A percentile compares a stretch with the other conserved stretches of the same genome.
These are phyloP conservation scores for Fusarium sp. DNA, from an alignment of 2,329 filamentous ascomycete species.

Conservation along the genomic window DNA sequence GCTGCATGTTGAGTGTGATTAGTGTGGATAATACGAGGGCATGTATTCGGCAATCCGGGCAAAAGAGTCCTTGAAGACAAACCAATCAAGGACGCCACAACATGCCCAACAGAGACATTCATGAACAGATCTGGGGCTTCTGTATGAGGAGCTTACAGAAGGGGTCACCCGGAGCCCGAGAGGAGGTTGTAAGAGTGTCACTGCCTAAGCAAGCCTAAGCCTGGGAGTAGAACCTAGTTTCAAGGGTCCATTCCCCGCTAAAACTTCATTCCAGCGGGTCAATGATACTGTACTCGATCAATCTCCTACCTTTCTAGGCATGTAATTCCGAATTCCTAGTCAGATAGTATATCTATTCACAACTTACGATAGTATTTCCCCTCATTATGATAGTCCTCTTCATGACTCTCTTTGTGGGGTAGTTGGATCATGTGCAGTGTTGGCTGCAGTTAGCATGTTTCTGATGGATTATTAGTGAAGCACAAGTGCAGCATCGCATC, in stretches of 20 bases:
- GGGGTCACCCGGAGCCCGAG: conserved; percentile 17
- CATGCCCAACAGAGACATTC: conserved; percentile 10
- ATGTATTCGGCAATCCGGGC: conserved; percentile 23
- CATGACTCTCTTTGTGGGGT: conserved; percentile 30
- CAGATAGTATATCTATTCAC: neutral
- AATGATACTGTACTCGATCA: neutral
- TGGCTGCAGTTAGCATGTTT: conserved; percentile 10
- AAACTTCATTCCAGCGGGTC: conserved; percentile 12
- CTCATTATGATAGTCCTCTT: conserved; percentile 11
- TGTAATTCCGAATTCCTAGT: neutral
- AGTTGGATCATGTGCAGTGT: conserved; percentile 32
- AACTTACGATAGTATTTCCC: neutral
- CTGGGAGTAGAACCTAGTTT: conserved; percentile 11
- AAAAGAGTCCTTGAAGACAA: conserved; percentile 16
- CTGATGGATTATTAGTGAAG: conserved; percentile 20
- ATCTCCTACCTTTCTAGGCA: neutral
- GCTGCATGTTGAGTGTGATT: conserved; percentile 35
- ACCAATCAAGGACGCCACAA: conserved; percentile 29
- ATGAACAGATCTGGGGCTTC: conserved; percentile 6
- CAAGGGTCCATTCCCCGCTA: conserved; percentile 39
- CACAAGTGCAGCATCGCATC: conserved; percentile 30
- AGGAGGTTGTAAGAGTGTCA: conserved; percentile 1
- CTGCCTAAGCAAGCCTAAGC: conserved; percentile 1
- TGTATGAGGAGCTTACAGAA: conserved; percentile 4
- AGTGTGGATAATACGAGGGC: conserved; percentile 39